Conservation (phyloP, 2,329 filamentous ascomycete genomes). For the Exophiala dermatitidis region DNA sequence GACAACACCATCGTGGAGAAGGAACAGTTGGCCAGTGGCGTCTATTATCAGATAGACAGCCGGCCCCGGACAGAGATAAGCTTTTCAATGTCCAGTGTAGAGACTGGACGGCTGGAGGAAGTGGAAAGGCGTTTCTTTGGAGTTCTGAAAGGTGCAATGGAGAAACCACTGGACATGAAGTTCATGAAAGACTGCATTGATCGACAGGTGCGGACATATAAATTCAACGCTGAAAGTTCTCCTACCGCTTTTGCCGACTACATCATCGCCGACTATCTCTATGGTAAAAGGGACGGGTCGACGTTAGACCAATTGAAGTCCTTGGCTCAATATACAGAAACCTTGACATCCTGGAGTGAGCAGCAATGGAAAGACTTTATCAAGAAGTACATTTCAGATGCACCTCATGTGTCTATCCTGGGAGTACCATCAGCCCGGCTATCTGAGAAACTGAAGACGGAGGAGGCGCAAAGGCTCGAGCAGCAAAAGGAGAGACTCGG, state of each 20-base stretch:
- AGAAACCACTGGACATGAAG: slow-evolving; percentile 75
- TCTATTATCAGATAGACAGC: slow-evolving; percentile 70
- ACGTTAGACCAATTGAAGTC: slow-evolving; percentile 55
- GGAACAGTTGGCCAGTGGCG: slow-evolving; percentile 81
- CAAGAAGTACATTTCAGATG: slow-evolving; percentile 75
- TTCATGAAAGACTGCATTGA: slow-evolving; percentile 85
- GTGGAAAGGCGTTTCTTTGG: slow-evolving; percentile 83
- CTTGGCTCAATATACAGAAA: slow-evolving; percentile 51
- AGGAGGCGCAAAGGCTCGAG: slow-evolving; percentile 71
- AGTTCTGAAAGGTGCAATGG: slow-evolving; percentile 71
- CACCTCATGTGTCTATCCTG: slow-evolving; percentile 78
- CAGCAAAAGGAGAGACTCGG: slow-evolving; percentile 74
- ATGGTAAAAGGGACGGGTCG: slow-evolving; percentile 76
- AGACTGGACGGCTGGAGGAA: slow-evolving; percentile 71
- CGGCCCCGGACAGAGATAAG: slow-evolving; percentile 77
- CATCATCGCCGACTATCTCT: slow-evolving; percentile 88
- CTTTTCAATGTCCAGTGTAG: slow-evolving; percentile 79
- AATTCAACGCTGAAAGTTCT: slow-evolving; percentile 74
- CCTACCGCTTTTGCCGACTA: slow-evolving; percentile 74
- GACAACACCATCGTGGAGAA: slow-evolving; percentile 90
- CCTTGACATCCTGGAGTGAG: slow-evolving; percentile 71
- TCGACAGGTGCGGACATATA: slow-evolving; percentile 71
- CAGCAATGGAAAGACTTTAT: slow-evolving; percentile 76
- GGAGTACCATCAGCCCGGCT: slow-evolving; percentile 77
- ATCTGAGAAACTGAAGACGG: slow-evolving; percentile 70